Evolutionary conservation across 75 land plant genomes (phyloP).

Genomic region (Larix kaempferi): DNA sequence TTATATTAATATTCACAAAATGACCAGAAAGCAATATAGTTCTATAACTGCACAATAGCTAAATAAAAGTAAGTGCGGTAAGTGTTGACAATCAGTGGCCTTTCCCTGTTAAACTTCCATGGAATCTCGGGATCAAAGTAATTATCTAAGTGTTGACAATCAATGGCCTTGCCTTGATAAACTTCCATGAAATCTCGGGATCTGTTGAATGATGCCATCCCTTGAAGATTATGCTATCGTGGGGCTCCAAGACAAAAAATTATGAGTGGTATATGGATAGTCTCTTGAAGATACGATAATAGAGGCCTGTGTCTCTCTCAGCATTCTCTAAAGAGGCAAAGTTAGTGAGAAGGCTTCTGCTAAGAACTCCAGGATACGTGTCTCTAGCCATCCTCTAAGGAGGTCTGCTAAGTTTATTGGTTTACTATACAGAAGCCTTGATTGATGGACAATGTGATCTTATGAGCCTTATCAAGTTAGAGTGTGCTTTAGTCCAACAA

Average conservation of each 20-base stretch:
- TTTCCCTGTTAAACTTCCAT: background rate
- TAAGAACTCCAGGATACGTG: background rate
- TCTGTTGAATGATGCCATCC: background rate
- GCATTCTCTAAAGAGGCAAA: too few species aligned
- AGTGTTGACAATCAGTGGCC: background rate
- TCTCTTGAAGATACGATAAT: background rate
- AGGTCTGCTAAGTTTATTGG: background rate
- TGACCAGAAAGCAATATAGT: background rate
- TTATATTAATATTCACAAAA: background rate
- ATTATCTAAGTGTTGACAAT: background rate
- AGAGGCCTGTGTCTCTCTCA: background rate
- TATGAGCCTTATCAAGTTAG: too few species aligned
- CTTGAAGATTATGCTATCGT: background rate
- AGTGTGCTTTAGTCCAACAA: background rate
- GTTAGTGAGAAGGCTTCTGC: too few species aligned
- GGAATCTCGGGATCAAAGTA: background rate
- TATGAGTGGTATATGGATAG: background rate
- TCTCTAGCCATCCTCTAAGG: background rate
- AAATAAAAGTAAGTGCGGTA: background rate
- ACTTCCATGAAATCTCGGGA: background rate
- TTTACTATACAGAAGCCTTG: background rate
- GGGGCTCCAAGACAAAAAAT: background rate
- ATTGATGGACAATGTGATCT: background rate
- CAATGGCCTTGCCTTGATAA: background rate
- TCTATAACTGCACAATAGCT: background rate